A percentile compares a stretch with the other conserved stretches of the same genome.
These are phyloP conservation scores for Nemania sp. DNA, from an alignment of 2,329 filamentous ascomycete genomes.

Conservation along the genomic window DNA sequence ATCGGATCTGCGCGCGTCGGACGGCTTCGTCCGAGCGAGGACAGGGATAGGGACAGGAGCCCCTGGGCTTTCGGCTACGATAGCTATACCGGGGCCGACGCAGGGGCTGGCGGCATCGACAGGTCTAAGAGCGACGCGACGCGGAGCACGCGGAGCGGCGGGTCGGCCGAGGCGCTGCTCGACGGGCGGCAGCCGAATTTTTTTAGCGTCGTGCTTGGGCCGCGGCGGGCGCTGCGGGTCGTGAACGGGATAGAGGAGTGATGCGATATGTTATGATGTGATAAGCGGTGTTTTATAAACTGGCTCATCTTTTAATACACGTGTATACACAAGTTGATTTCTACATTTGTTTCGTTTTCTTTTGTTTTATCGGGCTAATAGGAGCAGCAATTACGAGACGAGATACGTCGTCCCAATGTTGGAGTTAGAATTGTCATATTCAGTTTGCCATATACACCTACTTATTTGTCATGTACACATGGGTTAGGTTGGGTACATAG, in stretches of 20 bases:
- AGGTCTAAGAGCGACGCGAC: constrained; percentile 42
- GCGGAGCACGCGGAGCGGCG: constrained; percentile 43
- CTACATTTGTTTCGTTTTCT: no score
- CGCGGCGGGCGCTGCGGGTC: constrained; percentile 69
- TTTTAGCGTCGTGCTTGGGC: constrained; percentile 70
- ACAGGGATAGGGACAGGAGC: constrained; percentile 38
- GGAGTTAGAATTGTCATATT: no score
- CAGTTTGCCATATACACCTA: no score
- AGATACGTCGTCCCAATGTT: no score
- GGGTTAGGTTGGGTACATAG: no score
- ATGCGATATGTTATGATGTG: no score
- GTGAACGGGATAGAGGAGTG: constrained; percentile 58
- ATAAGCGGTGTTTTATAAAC: neutral
- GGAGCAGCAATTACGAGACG: no score
- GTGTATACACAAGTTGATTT: no score
- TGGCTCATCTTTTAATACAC: neutral
- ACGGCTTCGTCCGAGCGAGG: constrained; percentile 35
- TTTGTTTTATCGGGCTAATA: no score
- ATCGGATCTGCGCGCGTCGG: constrained; percentile 14
- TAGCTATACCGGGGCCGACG: neutral
- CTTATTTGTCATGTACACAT: no score
- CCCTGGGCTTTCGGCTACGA: constrained; percentile 35
- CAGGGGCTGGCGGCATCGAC: constrained; percentile 22
- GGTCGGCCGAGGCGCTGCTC: constrained; percentile 44
- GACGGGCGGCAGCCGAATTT: constrained; percentile 68